A percentile compares a stretch with the other conserved stretches of the same genome.
Evolutionary conservation across 805 yeast species (phyloP).

Genomic region (Millerozyma miso): DNA sequence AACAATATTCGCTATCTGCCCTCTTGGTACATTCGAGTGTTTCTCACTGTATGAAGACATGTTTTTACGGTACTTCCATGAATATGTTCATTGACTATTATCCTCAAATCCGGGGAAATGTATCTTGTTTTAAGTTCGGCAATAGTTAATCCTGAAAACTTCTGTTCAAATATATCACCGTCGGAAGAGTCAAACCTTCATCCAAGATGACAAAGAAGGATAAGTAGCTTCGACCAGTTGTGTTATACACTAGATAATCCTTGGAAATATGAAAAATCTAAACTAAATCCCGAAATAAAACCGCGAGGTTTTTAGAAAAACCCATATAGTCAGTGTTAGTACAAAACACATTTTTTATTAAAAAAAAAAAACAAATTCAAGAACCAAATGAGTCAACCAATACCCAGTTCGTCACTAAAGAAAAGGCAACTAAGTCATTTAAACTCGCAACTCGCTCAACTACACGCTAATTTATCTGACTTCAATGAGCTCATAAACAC

Average conservation of each 20-base stretch:
- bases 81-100: neutral
- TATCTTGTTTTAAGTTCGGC: neutral
- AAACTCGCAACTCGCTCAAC: slow-evolving; percentile 28
- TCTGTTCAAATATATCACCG: neutral
- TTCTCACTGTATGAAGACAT: neutral
- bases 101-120: neutral
- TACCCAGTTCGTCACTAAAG: slow-evolving; percentile 15
- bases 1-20: neutral
- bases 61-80: neutral
- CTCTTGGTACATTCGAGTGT: neutral
- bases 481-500: slow-evolving; percentile 48
- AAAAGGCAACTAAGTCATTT: slow-evolving; percentile 44
- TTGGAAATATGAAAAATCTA: neutral
- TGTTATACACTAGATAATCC: neutral
- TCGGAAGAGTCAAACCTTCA: too few species aligned
- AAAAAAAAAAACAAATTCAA: neutral
- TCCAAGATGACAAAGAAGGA: too few species aligned
- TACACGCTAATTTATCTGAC: slow-evolving; percentile 54
- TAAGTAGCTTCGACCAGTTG: too few species aligned
- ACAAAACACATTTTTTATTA: neutral
- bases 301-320: neutral
- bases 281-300: neutral
- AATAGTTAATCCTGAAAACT: neutral
- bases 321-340: neutral
- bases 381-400: neutral